Percentiles rank a stretch among this genome's conserved stretches.
phyloP scores from a whole-genome alignment of 139 green algal genomes.

The Asterochloris sp. region DNA sequence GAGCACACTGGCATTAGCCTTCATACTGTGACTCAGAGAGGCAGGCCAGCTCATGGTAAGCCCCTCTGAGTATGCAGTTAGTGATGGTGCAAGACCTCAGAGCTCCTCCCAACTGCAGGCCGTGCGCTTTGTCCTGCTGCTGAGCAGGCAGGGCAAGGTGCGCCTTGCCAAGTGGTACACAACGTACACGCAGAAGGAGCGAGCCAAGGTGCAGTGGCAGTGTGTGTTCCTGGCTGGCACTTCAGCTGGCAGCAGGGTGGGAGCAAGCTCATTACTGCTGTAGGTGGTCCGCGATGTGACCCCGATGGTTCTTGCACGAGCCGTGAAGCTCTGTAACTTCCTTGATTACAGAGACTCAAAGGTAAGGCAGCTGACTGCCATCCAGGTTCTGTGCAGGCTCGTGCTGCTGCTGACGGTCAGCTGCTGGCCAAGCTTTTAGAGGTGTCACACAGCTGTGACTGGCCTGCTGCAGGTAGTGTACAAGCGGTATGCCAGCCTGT shows the following conservation, averaged over 20 bases:
- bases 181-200: constrained; percentile 90
- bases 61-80: too few species aligned
- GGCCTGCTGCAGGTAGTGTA: constrained; percentile 60
- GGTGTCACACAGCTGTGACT: too few species aligned
- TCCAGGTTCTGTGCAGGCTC: background rate
- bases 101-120: background rate
- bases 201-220: constrained; percentile 58
- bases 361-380: constrained; percentile 22
- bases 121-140: constrained; percentile 84
- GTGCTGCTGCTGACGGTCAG: too few species aligned
- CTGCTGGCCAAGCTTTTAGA: too few species aligned
- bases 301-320: constrained; percentile 69
- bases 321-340: constrained; percentile 96
- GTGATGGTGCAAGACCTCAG: too few species aligned
- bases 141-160: constrained; percentile 96
- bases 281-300: constrained; percentile 73
- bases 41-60: too few species aligned
- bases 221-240: background rate
- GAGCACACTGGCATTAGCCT: too few species aligned
- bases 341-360: constrained; percentile 91
- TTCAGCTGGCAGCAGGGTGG: background rate
- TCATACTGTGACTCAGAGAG: too few species aligned
- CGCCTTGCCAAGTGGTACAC: constrained; percentile 96
- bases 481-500: constrained; percentile 94
- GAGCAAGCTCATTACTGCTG: background rate